Evolutionary conservation across 1,284 basidiomycete species (phyloP).

Genomic region (Trametes pubescens): DNA sequence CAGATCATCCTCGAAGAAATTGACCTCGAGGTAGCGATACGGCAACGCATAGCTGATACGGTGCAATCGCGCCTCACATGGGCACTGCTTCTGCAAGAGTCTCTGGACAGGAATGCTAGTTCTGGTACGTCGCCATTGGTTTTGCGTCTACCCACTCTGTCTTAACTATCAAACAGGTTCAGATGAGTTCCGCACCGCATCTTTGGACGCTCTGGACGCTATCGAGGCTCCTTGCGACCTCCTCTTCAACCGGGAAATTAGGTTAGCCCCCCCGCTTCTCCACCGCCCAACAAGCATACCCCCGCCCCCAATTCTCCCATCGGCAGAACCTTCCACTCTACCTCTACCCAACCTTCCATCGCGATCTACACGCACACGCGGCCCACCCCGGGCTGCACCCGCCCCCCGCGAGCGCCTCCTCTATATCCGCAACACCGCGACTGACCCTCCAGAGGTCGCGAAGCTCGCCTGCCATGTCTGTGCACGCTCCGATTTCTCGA

Average conservation of each 20-base stretch:
- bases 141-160: no score
- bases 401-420: constrained; percentile 52
- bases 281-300: constrained; percentile 17
- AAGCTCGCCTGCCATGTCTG: constrained; percentile 70
- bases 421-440: constrained; percentile 50
- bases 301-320: constrained; percentile 18
- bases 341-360: constrained; percentile 18
- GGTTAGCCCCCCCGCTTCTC: constrained; percentile 31
- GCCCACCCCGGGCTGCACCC: constrained; percentile 43
- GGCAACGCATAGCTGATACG: constrained; percentile 61
- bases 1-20: constrained; percentile 57
- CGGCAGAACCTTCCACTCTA: constrained; percentile 7
- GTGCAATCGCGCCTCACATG: constrained; percentile 71
- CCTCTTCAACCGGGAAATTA: constrained; percentile 55
- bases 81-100: constrained; percentile 66
- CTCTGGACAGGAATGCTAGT: constrained; percentile 45
- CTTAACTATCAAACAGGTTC: constrained; percentile 4
- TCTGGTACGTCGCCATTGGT: constrained; percentile 1
- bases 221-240: constrained; percentile 61
- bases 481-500: constrained; percentile 67
- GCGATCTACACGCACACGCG: constrained; percentile 45
- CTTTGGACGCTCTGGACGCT: constrained; percentile 62
- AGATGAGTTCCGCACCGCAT: constrained; percentile 55
- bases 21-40: constrained; percentile 68
- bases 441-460: constrained; percentile 47